Percentiles rank a stretch among this genome's conserved stretches.
phyloP scores from a whole-genome alignment of 2,329 filamentous ascomycete species.

The Fusarium setosum region DNA sequence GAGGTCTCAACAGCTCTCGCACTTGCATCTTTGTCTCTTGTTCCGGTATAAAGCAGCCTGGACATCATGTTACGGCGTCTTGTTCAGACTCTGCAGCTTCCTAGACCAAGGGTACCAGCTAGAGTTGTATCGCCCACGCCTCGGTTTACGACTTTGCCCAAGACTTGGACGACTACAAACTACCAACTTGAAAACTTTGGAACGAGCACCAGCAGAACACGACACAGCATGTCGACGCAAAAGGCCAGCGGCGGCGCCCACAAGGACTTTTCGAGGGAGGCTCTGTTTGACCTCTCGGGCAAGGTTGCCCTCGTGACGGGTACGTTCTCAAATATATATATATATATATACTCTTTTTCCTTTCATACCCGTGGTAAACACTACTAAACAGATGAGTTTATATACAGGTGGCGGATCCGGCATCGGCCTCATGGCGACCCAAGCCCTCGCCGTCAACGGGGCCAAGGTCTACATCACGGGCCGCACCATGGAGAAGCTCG shows the following conservation, averaged over 20 bases:
- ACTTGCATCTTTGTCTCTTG: not conserved
- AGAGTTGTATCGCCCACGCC: constrained; percentile 6
- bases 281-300: constrained; percentile 56
- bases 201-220: not conserved
- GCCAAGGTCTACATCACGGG: constrained; percentile 79
- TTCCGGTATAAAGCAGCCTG: constrained; percentile 14
- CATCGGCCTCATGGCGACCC: constrained; percentile 76
- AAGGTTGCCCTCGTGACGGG: constrained; percentile 60
- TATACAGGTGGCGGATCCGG: constrained; percentile 65
- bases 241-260: constrained; percentile 35
- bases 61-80: constrained; percentile 23
- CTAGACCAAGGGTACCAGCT: not conserved
- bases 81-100: not conserved
- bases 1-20: not conserved
- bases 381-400: not conserved
- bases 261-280: constrained; percentile 48
- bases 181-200: constrained; percentile 12
- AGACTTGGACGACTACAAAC: constrained; percentile 1
- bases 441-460: constrained; percentile 74
- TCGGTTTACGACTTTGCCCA: constrained; percentile 2
- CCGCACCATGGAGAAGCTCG: constrained; percentile 71
- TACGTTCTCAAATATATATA: constrained; percentile 22
- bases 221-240: constrained; percentile 32
- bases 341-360: too few species aligned
- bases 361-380: too few species aligned